Evolutionary conservation across 805 yeast species (phyloP).

Genomic region (Yamadazyma takamatsuzukensis): DNA sequence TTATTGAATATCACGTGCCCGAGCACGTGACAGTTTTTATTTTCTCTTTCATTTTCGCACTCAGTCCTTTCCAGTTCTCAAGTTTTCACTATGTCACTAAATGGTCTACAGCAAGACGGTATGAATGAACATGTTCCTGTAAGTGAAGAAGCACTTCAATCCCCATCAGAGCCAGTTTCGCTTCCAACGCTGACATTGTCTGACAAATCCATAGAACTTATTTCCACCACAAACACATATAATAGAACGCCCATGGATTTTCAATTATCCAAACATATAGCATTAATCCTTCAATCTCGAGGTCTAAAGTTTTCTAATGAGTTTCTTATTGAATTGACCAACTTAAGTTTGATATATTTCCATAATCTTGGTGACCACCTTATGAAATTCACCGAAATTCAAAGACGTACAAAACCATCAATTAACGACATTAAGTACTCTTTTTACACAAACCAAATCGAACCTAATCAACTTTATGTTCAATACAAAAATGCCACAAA

Average conservation of each 20-base stretch:
- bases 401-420: conserved; percentile 56
- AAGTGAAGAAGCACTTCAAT: no score
- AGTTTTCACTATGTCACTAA: no score
- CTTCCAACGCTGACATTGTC: no score
- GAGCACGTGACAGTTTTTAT: no score
- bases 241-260: conserved; percentile 21
- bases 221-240: no score
- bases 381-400: conserved; percentile 52
- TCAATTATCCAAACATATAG: conserved; percentile 26
- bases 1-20: no score
- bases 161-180: no score
- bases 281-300: conserved; percentile 20
- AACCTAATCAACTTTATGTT: conserved; percentile 34
- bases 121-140: no score
- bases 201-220: no score
- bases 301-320: conserved; percentile 21
- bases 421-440: conserved; percentile 48
- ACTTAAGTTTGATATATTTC: conserved; percentile 27
- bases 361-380: conserved; percentile 37
- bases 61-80: no score
- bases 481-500: conserved; percentile 26
- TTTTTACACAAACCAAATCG: conserved; percentile 40
- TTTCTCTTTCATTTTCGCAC: no score
- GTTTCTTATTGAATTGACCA: conserved; percentile 25
- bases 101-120: no score